These are phyloP conservation scores for Fusarium coicis DNA, from an alignment of 2,329 filamentous ascomycete species.

Conservation along the genomic window DNA sequence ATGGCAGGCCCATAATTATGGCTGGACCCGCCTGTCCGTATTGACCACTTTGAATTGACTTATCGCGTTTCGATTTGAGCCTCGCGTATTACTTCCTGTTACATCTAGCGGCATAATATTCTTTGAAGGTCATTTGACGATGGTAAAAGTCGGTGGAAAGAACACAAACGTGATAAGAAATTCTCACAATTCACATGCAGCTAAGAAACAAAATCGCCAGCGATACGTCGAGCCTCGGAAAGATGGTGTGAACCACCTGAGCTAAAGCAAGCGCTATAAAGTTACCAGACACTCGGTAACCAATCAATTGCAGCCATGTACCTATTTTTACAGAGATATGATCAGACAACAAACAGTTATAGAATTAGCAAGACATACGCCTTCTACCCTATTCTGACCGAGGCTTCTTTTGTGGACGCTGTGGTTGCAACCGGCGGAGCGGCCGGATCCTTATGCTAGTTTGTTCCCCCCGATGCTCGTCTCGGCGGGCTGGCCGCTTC, in stretches of 20 bases:
- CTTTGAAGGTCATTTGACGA: not conserved
- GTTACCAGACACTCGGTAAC: not conserved
- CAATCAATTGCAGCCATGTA: too few relatives aligned
- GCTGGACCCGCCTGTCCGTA: not conserved
- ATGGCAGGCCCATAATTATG: not conserved
- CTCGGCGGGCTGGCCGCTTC: too few relatives aligned
- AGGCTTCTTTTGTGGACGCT: too few relatives aligned
- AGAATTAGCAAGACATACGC: too few relatives aligned
- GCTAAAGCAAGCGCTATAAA: not conserved
- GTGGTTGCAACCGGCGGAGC: too few relatives aligned
- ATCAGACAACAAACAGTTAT: too few relatives aligned
- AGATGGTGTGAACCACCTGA: not conserved
- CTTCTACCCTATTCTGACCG: too few relatives aligned
- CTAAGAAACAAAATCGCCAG: not conserved
- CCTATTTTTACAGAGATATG: too few relatives aligned
- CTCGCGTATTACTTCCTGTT: not conserved
- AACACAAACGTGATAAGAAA: not conserved
- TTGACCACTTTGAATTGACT: not conserved
- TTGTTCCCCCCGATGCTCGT: too few relatives aligned
- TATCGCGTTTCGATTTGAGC: not conserved
- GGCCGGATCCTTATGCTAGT: too few relatives aligned
- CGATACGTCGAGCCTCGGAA: not conserved
- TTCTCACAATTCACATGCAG: not conserved
- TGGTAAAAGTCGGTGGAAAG: not conserved
- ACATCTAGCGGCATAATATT: not conserved